Evolutionary conservation across 345 rosid species (phyloP).

Genomic region (Schrenkiella parvula): DNA sequence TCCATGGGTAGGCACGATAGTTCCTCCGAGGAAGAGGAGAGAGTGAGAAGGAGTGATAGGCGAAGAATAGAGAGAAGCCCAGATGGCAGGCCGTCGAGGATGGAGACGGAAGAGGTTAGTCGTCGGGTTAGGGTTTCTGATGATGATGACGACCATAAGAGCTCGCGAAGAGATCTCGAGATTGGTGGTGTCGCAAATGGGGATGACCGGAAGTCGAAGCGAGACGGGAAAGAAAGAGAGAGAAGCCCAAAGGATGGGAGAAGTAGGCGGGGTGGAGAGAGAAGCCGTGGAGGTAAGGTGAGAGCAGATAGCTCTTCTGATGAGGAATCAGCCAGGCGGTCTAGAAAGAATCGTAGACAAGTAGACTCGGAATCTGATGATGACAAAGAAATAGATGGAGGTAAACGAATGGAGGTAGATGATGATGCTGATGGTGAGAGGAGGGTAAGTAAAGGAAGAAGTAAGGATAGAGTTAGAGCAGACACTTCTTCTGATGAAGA

Average conservation of each 20-base stretch:
- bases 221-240: not conserved
- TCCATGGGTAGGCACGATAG: conserved; percentile 33
- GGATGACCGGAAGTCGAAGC: not conserved
- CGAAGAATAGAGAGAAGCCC: conserved; percentile 25
- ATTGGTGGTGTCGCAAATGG: not conserved
- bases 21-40: conserved; percentile 32
- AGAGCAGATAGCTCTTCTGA: conserved; percentile 18
- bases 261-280: not conserved
- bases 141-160: conserved; percentile 19
- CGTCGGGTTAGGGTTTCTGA: conserved; percentile 27
- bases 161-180: conserved; percentile 22
- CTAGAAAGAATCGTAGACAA: conserved; percentile 14
- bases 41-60: conserved; percentile 20
- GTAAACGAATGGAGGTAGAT: not conserved
- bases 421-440: conserved; percentile 7
- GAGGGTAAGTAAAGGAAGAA: conserved; percentile 3
- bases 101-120: not conserved
- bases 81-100: conserved; percentile 10
- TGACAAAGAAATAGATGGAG: conserved; percentile 8
- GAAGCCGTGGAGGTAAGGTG: conserved; percentile 14
- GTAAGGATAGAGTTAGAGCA: conserved; percentile 12
- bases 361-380: conserved; percentile 6
- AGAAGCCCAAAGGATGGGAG: not conserved
- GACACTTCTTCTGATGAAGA: conserved; percentile 27
- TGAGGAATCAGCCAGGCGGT: conserved; percentile 10